phyloP scores from a whole-genome alignment of 805 yeast genomes.

The Starmerella davenportii region DNA sequence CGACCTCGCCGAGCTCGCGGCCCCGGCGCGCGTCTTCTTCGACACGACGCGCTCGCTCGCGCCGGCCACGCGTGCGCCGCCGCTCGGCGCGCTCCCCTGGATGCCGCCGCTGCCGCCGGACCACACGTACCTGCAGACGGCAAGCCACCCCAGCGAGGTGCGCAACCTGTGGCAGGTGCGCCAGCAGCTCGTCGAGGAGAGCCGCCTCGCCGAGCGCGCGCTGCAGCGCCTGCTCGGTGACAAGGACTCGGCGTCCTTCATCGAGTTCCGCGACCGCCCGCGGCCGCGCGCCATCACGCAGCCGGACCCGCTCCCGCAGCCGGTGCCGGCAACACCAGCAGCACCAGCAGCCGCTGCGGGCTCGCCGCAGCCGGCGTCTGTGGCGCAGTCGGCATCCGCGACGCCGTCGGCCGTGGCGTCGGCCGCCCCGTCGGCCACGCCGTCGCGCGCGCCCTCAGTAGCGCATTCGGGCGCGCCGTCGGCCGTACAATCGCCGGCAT shows the following conservation, averaged over 20 bases:
- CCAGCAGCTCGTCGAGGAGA: conserved; percentile 59
- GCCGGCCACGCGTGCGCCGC: conserved; percentile 30
- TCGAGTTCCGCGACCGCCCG: conserved; percentile 7
- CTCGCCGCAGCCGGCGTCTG: neutral
- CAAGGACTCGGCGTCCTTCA: conserved; percentile 14
- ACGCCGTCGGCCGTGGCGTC: neutral
- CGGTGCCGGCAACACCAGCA: neutral
- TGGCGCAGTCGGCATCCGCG: neutral
- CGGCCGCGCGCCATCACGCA: neutral
- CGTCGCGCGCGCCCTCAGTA: neutral
- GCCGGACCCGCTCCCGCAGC: neutral
- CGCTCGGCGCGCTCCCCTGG: conserved; percentile 47
- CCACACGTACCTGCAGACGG: conserved; percentile 70
- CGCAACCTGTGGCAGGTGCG: conserved; percentile 57
- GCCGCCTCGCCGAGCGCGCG: conserved; percentile 63
- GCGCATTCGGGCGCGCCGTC: neutral
- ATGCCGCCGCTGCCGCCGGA: conserved; percentile 86
- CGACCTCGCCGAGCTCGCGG: conserved; percentile 22
- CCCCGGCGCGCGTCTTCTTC: conserved; percentile 36
- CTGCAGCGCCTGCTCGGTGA: conserved; percentile 36
- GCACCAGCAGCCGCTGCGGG: neutral
- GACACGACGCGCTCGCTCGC: conserved; percentile 34
- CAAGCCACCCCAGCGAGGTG: conserved; percentile 42
- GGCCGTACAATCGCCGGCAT: neutral
- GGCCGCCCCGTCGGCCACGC: neutral